Base-by-base conservation (phyloP, 2,329 filamentous ascomycete species). In the Aureobasidium musti region DNA sequence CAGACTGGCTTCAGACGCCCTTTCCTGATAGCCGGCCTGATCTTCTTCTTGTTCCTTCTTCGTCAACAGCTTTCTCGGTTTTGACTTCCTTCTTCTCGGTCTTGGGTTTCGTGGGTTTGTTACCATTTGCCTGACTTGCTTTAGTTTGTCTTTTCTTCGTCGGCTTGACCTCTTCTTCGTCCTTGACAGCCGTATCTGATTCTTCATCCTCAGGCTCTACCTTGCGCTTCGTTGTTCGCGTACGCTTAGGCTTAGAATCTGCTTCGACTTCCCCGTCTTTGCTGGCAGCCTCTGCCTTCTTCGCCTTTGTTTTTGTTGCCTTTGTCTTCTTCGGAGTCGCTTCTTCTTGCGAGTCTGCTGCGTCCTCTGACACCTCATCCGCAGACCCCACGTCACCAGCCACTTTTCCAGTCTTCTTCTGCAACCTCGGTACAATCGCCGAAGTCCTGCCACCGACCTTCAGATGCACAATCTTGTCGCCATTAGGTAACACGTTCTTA, bases 361-460 rank as follows among this genome's bases (percentile, higher is more conserved):
- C 49, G 21, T 60, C 64, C 7, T 50, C 66, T 6, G 21, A 59
- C 5, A 57, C 54, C 3, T 43, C 68, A 13, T 43, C 66, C 2
- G 65, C 65, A 39, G 63, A 65, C 3, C 70, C 71, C 13, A 76
- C 72, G 68, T 86, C 85, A 5, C 82, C 84, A 21, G 84, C 81
- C 19, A 87, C 84, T 37, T 82, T 79, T 1, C 83, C 86, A 2
- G 85, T 87, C 82, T 96, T 97, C 81, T 92, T 96, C 80, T 98
- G 95, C 33, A 95, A 80, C 14, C 83, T 87, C 0, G 92, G 92
- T 0, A 96, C 92, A 63, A 94, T 89, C 56, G 93, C 96, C 73
- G 91, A 97, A 3, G 95, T 98, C 53, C 95, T 83, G 1, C 94
- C 93, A 0, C 94, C 94, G 0, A 98, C 94, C 0, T 90, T 97